Conservation (phyloP, 768 basidiomycete genomes). For the Podaxis rugospora region DNA sequence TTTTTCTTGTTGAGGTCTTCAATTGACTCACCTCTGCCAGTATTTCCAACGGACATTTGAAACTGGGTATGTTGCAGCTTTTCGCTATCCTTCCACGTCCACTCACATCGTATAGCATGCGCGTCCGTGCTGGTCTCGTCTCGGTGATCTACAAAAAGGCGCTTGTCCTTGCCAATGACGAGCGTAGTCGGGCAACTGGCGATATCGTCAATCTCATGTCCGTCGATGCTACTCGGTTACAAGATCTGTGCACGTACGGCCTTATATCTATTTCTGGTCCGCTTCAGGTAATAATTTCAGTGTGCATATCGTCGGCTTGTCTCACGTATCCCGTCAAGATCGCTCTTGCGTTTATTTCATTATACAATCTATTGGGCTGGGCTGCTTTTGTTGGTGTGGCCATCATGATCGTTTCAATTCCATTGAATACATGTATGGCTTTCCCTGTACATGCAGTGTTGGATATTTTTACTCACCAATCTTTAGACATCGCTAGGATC, state of each 20-base stretch:
- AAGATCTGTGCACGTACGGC: conserved; percentile 80
- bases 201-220: conserved; percentile 96
- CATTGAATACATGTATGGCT: conserved; percentile 55
- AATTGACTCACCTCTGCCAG: conserved; percentile 27
- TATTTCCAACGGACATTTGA: conserved; percentile 85
- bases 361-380: conserved; percentile 91
- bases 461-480: background rate
- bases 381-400: conserved; percentile 85
- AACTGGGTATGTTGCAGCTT: conserved; percentile 42
- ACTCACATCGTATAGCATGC: conserved; percentile 51
- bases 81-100: background rate
- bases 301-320: background rate
- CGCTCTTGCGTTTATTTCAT: conserved; percentile 80
- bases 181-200: conserved; percentile 75
- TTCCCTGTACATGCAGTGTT: background rate
- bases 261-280: conserved; percentile 85
- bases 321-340: conserved; percentile 42
- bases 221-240: conserved; percentile 75
- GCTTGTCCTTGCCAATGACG: conserved; percentile 81
- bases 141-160: conserved; percentile 84
- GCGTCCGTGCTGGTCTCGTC: conserved; percentile 87
- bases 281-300: conserved; percentile 51
- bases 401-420: conserved; percentile 82
- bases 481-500: conserved; percentile 54
- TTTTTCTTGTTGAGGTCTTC: background rate